Percentiles rank a stretch among this genome's conserved stretches.
Evolutionary conservation across 2,329 filamentous ascomycete genomes (phyloP).

Genomic region (Pseudohalonectria lignicola): DNA sequence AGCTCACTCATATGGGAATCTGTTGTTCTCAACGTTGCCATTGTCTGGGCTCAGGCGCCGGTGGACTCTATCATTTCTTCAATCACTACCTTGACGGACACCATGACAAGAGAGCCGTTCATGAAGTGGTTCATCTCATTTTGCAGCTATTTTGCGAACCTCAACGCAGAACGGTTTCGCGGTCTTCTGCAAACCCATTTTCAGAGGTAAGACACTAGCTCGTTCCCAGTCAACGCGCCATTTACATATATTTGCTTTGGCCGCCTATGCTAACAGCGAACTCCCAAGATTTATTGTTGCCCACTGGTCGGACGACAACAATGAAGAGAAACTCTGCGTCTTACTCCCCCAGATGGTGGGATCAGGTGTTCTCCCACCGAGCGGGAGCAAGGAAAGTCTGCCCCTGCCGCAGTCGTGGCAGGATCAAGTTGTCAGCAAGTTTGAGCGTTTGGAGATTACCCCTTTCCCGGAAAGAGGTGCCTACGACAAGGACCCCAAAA

Average conservation of each 20-base stretch:
- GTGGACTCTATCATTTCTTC: slow-evolving; percentile 68
- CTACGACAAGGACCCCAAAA: slow-evolving; percentile 49
- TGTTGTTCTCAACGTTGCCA: slow-evolving; percentile 46
- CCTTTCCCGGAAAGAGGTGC: slow-evolving; percentile 54
- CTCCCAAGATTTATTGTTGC: slow-evolving; percentile 59
- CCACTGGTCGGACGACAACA: slow-evolving; percentile 56
- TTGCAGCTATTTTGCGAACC: slow-evolving; percentile 67
- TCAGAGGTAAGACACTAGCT: slow-evolving; percentile 48
- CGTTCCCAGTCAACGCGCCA: background rate
- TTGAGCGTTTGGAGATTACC: slow-evolving; percentile 52
- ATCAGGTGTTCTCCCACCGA: slow-evolving; percentile 40
- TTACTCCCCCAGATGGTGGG: slow-evolving; percentile 55
- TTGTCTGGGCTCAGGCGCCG: slow-evolving; percentile 64
- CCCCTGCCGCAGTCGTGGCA: slow-evolving; percentile 59
- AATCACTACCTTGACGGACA: slow-evolving; percentile 53
- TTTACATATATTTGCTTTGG: slow-evolving; percentile 11
- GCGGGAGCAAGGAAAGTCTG: slow-evolving; percentile 37
- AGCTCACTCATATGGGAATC: slow-evolving; percentile 41
- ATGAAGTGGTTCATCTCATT: slow-evolving; percentile 72
- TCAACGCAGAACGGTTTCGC: slow-evolving; percentile 64
- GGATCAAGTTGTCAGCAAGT: slow-evolving; percentile 58
- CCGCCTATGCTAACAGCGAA: no score
- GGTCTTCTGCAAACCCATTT: slow-evolving; percentile 72
- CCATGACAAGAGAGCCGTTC: slow-evolving; percentile 53
- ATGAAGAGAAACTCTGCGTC: slow-evolving; percentile 60